Percentiles rank a stretch among this genome's conserved stretches.
These are phyloP conservation scores for Darksidea phi DNA, from an alignment of 495 filamentous ascomycete species.

Conservation along the genomic window DNA sequence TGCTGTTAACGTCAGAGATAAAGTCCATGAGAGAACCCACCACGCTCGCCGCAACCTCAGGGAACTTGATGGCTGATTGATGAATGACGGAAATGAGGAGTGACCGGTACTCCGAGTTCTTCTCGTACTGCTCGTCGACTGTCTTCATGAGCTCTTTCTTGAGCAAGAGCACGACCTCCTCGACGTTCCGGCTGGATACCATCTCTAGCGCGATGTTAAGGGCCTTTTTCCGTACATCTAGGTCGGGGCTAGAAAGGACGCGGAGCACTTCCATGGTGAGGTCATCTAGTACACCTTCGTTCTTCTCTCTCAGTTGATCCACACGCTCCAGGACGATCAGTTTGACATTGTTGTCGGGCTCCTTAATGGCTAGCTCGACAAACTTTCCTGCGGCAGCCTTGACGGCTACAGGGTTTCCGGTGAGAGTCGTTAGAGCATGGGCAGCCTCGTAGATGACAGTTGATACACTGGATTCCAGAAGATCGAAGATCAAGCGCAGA, in stretches of 20 bases:
- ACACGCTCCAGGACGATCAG: conserved; percentile 95
- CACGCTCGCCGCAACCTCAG: conserved; percentile 93
- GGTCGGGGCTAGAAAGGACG: conserved; percentile 92
- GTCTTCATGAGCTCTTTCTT: conserved; percentile 98
- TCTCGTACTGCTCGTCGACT: conserved; percentile 97
- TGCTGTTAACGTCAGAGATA: conserved; percentile 98
- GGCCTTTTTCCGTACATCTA: conserved; percentile 93
- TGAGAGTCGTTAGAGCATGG: conserved; percentile 72
- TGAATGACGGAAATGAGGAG: conserved; percentile 96
- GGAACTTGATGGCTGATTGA: conserved; percentile 97
- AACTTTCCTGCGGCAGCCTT: conserved; percentile 96
- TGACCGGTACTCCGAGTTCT: conserved; percentile 95
- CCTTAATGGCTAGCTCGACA: conserved; percentile 93
- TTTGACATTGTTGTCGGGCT: conserved; percentile 98
- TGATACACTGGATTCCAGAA: conserved; percentile 86
- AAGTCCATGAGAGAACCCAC: conserved; percentile 99
- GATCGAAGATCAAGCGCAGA: conserved; percentile 90
- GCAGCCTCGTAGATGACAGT: conserved; percentile 98
- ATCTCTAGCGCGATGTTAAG: conserved; percentile 91
- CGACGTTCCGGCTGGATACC: conserved; percentile 98
- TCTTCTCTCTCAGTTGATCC: conserved; percentile 84
- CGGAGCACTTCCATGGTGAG: conserved; percentile 97
- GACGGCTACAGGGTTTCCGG: conserved; percentile 91
- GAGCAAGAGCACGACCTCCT: conserved; percentile 91
- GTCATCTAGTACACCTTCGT: conserved; percentile 91